Conservation (phyloP, 345 rosid species). For the Hirschfeldia incana region DNA sequence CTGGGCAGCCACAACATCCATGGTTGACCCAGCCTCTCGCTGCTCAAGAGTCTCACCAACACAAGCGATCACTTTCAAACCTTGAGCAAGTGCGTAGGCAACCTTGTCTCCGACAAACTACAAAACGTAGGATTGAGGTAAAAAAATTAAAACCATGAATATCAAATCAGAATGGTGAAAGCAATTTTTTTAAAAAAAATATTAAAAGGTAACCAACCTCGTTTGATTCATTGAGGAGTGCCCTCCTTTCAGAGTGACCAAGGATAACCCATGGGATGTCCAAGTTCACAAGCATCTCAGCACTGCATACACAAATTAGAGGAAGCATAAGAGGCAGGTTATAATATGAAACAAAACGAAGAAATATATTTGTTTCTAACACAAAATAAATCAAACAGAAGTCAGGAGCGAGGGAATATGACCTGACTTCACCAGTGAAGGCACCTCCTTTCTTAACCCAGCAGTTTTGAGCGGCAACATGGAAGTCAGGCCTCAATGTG, state of each 20-base stretch:
- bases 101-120: slow-evolving; percentile 92
- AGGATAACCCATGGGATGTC: slow-evolving; percentile 89
- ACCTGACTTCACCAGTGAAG: slow-evolving; percentile 95
- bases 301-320: slow-evolving; percentile 47
- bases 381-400: not conserved
- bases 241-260: slow-evolving; percentile 93
- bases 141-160: slow-evolving; percentile 2
- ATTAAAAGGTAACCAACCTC: slow-evolving; percentile 49
- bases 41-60: slow-evolving; percentile 94
- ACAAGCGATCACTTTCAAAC: slow-evolving; percentile 92
- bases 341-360: not conserved
- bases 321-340: slow-evolving; percentile 5
- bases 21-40: slow-evolving; percentile 77
- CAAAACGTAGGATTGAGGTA: slow-evolving; percentile 6
- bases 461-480: slow-evolving; percentile 92
- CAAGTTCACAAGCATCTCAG: slow-evolving; percentile 89
- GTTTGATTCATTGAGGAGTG: slow-evolving; percentile 60
- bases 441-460: slow-evolving; percentile 98
- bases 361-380: not conserved
- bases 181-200: too few species aligned
- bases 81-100: slow-evolving; percentile 87
- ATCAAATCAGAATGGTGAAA: not conserved
- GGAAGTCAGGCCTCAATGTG: slow-evolving; percentile 63
- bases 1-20: slow-evolving; percentile 91
- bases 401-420: not conserved